These are phyloP conservation scores for Cyanodermella asteris DNA, from an alignment of 2,329 filamentous ascomycete genomes.

Conservation along the genomic window DNA sequence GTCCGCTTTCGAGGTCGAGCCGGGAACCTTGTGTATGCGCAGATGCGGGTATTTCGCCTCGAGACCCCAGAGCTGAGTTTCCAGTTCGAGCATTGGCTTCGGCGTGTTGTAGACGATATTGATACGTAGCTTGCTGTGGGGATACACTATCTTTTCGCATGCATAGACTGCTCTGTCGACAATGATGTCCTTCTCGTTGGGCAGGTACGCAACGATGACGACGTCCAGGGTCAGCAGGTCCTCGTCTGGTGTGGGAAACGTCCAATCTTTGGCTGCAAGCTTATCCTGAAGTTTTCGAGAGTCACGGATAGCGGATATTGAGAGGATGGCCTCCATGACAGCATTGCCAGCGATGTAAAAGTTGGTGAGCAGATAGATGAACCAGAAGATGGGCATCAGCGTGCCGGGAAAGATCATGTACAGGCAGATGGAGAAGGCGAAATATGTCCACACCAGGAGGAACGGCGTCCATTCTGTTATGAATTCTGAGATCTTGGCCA, in stretches of 20 bases:
- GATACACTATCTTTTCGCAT: conserved; percentile 24
- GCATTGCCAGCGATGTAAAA: conserved; percentile 22
- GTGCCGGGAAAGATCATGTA: conserved; percentile 19
- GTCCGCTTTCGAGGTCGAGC: conserved; percentile 27
- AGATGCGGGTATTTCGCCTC: conserved; percentile 18
- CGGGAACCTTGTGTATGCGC: conserved; percentile 24
- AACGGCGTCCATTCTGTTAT: conserved; percentile 22
- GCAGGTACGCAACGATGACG: conserved; percentile 28
- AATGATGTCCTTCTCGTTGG: conserved; percentile 29
- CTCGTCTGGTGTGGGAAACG: conserved; percentile 19
- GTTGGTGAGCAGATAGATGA: conserved; percentile 22
- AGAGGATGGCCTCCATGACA: conserved; percentile 20
- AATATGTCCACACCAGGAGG: conserved; percentile 19
- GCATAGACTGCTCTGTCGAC: conserved; percentile 25
- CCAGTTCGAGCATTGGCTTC: conserved; percentile 22
- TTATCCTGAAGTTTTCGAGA: conserved; percentile 16
- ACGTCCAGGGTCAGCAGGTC: conserved; percentile 23
- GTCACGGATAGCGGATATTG: conserved; percentile 16
- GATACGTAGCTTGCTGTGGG: conserved; percentile 23
- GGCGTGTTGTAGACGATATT: conserved; percentile 29
- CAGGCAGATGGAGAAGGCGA: conserved; percentile 18
- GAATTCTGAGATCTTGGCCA: conserved; percentile 6
- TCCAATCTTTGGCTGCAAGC: conserved; percentile 18
- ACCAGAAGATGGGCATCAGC: conserved; percentile 21
- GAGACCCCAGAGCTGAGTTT: conserved; percentile 20